These are phyloP conservation scores for Aspergillus fumigatiaffinis DNA, from an alignment of 2,329 filamentous ascomycete genomes.

Conservation along the genomic window DNA sequence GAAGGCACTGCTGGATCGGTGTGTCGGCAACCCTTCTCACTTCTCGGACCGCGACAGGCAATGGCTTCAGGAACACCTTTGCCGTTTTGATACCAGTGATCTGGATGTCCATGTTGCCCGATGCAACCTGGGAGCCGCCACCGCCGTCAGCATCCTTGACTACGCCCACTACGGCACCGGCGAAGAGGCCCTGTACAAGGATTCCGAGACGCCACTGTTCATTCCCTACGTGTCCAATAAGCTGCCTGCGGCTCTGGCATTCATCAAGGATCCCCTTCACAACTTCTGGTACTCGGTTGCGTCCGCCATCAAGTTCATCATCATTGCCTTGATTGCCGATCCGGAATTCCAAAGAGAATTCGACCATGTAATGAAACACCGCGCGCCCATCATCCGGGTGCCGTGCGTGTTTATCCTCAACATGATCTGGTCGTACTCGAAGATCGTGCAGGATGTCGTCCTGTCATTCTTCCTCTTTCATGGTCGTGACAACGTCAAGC, in stretches of 20 bases:
- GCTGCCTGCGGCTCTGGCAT: conserved; percentile 17
- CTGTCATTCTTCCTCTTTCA: conserved; percentile 49
- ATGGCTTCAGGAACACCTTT: conserved; percentile 43
- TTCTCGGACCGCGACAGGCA: conserved; percentile 39
- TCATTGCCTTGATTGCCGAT: conserved; percentile 50
- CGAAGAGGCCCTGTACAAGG: conserved; percentile 20
- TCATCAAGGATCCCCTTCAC: conserved; percentile 33
- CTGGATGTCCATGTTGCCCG: conserved; percentile 46
- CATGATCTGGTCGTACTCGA: conserved; percentile 48
- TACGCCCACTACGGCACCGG: conserved; percentile 27
- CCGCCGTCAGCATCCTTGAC: conserved; percentile 29
- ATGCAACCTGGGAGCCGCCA: conserved; percentile 47
- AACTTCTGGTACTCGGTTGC: conserved; percentile 44
- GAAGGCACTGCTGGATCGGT: conserved; percentile 44
- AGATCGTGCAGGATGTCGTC: conserved; percentile 40
- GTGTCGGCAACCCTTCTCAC: conserved; percentile 39
- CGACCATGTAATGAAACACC: conserved; percentile 39
- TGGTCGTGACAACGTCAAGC: conserved; percentile 46
- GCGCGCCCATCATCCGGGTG: conserved; percentile 32
- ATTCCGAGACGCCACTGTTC: conserved; percentile 22
- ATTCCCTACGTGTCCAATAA: conserved; percentile 27
- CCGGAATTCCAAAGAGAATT: conserved; percentile 51
- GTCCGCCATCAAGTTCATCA: conserved; percentile 45
- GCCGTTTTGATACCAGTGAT: conserved; percentile 33
- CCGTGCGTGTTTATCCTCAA: conserved; percentile 42